A percentile compares a stretch with the other conserved stretches of the same genome.
These are phyloP conservation scores for Colletotrichum musae DNA, from an alignment of 2,329 filamentous ascomycete genomes.

Conservation along the genomic window DNA sequence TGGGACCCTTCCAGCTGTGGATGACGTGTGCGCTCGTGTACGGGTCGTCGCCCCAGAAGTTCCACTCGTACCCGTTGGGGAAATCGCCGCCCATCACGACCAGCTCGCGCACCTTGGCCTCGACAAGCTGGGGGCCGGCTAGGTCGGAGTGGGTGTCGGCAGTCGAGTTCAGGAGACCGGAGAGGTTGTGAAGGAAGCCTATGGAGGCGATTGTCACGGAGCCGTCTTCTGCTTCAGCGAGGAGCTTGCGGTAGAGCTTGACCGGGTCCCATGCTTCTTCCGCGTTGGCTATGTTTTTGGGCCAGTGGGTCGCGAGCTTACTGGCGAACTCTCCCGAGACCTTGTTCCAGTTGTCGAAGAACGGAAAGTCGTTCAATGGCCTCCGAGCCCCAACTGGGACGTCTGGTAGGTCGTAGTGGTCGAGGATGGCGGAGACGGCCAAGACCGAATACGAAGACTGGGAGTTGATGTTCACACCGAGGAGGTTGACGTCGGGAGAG, in stretches of 20 bases:
- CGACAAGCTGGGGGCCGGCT: conserved; percentile 57
- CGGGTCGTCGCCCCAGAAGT: conserved; percentile 61
- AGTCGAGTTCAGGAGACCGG: conserved; percentile 60
- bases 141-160: conserved; percentile 56
- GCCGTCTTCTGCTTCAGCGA: conserved; percentile 54
- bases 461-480: conserved; percentile 59
- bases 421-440: conserved; percentile 56
- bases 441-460: conserved; percentile 58
- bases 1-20: conserved; percentile 57
- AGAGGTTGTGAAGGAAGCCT: conserved; percentile 63
- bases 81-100: conserved; percentile 49
- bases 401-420: conserved; percentile 54
- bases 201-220: conserved; percentile 62
- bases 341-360: conserved; percentile 59
- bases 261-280: conserved; percentile 59
- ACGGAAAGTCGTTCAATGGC: conserved; percentile 58
- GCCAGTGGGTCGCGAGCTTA: conserved; percentile 61
- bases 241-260: conserved; percentile 59
- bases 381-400: conserved; percentile 56
- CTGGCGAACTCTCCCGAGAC: conserved; percentile 60
- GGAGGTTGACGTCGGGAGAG: conserved; percentile 52
- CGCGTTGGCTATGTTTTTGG: conserved; percentile 52
- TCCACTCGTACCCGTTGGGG: conserved; percentile 62
- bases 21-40: conserved; percentile 58
- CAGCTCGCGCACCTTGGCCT: conserved; percentile 55